Conservation (phyloP, 345 rosid genomes). For the Hypericum perforatum region DNA sequence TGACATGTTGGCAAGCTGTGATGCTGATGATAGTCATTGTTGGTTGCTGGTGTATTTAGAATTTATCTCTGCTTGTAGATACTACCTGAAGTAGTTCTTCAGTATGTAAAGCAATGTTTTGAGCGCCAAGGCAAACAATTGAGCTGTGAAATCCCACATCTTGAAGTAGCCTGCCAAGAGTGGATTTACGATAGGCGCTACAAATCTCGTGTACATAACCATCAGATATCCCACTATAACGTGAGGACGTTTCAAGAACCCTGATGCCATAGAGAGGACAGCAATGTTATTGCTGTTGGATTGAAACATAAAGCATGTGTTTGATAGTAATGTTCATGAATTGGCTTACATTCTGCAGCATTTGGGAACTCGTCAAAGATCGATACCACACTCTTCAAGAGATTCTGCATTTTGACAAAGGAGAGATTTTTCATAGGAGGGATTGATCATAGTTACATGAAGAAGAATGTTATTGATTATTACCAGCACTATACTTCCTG, state of each 20-base stretch:
- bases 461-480: background rate
- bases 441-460: background rate
- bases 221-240: slow-evolving; percentile 25
- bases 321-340: background rate
- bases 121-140: slow-evolving; percentile 25
- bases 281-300: background rate
- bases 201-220: slow-evolving; percentile 28
- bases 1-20: slow-evolving; percentile 34
- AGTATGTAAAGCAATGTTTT: slow-evolving; percentile 26
- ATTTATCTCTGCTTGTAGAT: background rate
- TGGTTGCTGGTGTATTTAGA: slow-evolving; percentile 4
- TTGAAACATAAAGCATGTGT: background rate
- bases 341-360: slow-evolving; percentile 47
- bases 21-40: slow-evolving; percentile 28
- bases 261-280: slow-evolving; percentile 23
- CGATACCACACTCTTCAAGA: slow-evolving; percentile 41
- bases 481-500: slow-evolving; percentile 70
- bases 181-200: slow-evolving; percentile 41
- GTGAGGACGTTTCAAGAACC: slow-evolving; percentile 55
- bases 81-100: slow-evolving; percentile 31
- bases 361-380: slow-evolving; percentile 59
- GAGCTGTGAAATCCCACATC: slow-evolving; percentile 29
- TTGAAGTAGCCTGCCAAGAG: slow-evolving; percentile 40
- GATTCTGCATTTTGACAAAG: slow-evolving; percentile 23
- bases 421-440: background rate